Percentiles rank a stretch among this genome's conserved stretches.
Evolutionary conservation across 2,329 filamentous ascomycete genomes (phyloP).

Genomic region (Diatrype stigma): DNA sequence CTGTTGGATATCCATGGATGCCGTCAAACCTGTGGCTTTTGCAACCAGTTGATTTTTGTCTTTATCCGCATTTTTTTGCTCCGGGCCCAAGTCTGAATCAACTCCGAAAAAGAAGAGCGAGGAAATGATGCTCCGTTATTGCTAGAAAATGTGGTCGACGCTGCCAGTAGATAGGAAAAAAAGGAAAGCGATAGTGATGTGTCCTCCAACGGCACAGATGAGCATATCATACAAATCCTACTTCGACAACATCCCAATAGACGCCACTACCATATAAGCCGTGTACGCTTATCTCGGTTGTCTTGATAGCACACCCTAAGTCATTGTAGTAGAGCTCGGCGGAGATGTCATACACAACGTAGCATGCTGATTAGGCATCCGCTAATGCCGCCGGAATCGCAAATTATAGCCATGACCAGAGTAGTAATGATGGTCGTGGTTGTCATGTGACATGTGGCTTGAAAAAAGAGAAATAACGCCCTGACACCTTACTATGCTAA

Average conservation of each 20-base stretch:
- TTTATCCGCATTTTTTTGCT: not conserved
- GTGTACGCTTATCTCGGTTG: not conserved
- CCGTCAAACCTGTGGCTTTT: not conserved
- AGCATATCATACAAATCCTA: not conserved
- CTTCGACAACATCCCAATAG: not conserved
- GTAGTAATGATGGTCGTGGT: constrained; percentile 7
- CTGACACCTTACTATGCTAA: constrained; percentile 56
- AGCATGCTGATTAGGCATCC: constrained; percentile 1
- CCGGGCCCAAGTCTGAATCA: not conserved
- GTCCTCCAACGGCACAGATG: not conserved
- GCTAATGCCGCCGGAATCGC: constrained; percentile 9
- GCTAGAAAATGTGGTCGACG: not conserved
- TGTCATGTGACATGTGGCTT: constrained; percentile 19
- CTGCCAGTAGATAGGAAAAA: not conserved
- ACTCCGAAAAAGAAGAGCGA: not conserved
- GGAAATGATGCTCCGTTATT: not conserved
- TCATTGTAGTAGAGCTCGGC: not conserved
- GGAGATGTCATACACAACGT: not conserved
- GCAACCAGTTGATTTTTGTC: not conserved
- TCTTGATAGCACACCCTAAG: not conserved
- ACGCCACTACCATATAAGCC: not conserved
- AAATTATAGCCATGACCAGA: constrained; percentile 21
- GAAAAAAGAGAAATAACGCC: constrained; percentile 42
- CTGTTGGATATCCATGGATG: not conserved
- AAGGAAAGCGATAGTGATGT: not conserved